Evolutionary conservation across 352 stramenopile species (phyloP).

Genomic region (Phytophthora multivora): DNA sequence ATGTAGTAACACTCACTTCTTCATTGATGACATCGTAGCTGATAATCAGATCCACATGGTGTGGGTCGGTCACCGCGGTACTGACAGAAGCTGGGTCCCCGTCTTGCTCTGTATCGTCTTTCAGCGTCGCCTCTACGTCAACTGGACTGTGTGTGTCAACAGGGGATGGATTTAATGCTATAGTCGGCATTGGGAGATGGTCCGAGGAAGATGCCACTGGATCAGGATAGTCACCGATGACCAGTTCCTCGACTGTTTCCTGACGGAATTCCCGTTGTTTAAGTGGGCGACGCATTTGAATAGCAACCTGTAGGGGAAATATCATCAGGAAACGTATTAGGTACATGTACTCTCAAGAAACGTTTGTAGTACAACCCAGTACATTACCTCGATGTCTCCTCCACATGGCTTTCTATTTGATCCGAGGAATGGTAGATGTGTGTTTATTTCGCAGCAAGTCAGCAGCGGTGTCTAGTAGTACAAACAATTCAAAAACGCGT

Average conservation of each 20-base stretch:
- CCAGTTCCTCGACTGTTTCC: conserved; percentile 52
- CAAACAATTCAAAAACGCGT: background rate
- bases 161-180: conserved; percentile 9
- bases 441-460: conserved; percentile 51
- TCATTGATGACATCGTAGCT: conserved; percentile 89
- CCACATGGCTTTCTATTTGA: conserved; percentile 70
- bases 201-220: conserved; percentile 10
- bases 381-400: conserved; percentile 63
- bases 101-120: background rate
- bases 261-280: conserved; percentile 62
- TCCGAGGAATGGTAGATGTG: conserved; percentile 65
- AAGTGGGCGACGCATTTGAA: conserved; percentile 62
- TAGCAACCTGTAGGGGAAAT: conserved; percentile 43
- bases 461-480: conserved; percentile 52
- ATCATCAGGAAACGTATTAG: conserved; percentile 5
- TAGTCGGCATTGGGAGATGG: conserved; percentile 18
- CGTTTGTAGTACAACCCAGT: too few species aligned
- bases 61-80: conserved; percentile 39
- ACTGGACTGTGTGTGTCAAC: background rate
- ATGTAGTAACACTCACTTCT: conserved; percentile 48
- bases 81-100: conserved; percentile 1
- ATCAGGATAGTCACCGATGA: conserved; percentile 60
- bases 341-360: too few species aligned
- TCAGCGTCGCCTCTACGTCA: background rate
- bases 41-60: conserved; percentile 74